Evolutionary conservation across 495 filamentous ascomycete species (phyloP).

Genomic region (Ramalina peruviana): DNA sequence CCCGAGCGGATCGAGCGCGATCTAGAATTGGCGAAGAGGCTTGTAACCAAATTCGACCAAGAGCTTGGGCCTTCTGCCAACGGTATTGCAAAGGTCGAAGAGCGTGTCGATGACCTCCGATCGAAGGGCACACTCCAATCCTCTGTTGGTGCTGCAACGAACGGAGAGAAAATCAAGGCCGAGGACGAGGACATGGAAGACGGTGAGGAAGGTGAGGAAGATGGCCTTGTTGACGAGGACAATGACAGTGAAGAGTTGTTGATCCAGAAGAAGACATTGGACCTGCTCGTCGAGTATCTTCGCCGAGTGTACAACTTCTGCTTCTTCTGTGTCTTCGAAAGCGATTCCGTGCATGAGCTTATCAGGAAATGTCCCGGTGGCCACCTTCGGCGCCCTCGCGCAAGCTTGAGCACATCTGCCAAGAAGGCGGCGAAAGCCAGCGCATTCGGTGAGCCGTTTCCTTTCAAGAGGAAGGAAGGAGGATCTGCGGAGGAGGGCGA

Average conservation of each 20-base stretch:
- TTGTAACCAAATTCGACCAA: constrained; percentile 65
- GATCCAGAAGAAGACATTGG: constrained; percentile 88
- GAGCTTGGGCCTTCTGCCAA: constrained; percentile 56
- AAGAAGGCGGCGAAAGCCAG: constrained; percentile 78
- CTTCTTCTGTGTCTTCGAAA: constrained; percentile 98
- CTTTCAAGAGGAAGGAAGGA: constrained; percentile 59
- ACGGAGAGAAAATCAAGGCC: constrained; percentile 47
- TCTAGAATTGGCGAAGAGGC: constrained; percentile 57
- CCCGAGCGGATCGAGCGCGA: constrained; percentile 81
- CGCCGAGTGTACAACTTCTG: constrained; percentile 96
- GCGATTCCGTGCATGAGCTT: constrained; percentile 90
- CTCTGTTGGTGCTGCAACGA: constrained; percentile 40
- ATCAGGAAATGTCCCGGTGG: constrained; percentile 92
- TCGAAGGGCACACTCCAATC: constrained; percentile 61
- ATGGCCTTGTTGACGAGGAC: constrained; percentile 61
- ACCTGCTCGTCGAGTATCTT: constrained; percentile 90
- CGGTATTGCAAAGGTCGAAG: constrained; percentile 65
- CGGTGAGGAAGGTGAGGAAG: constrained; percentile 60
- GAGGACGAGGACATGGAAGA: constrained; percentile 56
- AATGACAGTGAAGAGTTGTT: constrained; percentile 80
- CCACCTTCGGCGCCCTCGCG: constrained; percentile 80
- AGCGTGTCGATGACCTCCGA: constrained; percentile 68
- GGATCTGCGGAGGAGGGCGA: constrained; percentile 36
- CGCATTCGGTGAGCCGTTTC: constrained; percentile 65
- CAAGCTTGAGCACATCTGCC: constrained; percentile 63